Percentiles rank a stretch among this genome's conserved stretches.
Evolutionary conservation across 805 yeast species (phyloP).

Genomic region (Lachancea dasiensis): DNA sequence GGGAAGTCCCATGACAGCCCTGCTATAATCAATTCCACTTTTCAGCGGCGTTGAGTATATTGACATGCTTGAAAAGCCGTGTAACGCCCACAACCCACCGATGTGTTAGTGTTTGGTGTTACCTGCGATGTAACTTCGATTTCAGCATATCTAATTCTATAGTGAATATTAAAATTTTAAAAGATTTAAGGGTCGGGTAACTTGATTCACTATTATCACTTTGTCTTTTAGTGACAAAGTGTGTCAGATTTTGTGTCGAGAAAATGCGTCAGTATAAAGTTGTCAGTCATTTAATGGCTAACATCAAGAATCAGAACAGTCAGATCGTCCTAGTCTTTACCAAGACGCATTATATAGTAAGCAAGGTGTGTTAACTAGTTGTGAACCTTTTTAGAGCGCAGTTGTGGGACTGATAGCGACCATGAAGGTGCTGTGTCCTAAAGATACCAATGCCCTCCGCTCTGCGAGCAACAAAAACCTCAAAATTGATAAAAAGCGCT

Average conservation of each 20-base stretch:
- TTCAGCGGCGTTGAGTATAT: slow-evolving; percentile 34
- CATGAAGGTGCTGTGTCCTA: slow-evolving; percentile 6
- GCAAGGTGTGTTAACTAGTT: too few relatives aligned
- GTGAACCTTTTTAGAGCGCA: too few relatives aligned
- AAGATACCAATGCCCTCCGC: slow-evolving; percentile 6
- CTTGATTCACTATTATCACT: background rate
- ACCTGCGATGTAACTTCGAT: background rate
- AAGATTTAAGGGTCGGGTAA: background rate
- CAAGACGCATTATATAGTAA: too few relatives aligned
- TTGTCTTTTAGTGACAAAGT: background rate
- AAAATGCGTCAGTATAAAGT: slow-evolving; percentile 3
- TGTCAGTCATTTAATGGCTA: too few relatives aligned
- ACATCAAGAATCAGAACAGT: background rate
- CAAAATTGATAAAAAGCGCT: background rate
- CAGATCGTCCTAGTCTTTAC: too few relatives aligned
- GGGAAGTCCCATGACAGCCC: slow-evolving; percentile 16
- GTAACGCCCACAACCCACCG: background rate
- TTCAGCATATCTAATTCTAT: background rate
- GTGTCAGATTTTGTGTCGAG: background rate
- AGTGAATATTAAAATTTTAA: slow-evolving; percentile 2
- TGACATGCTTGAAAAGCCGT: slow-evolving; percentile 7
- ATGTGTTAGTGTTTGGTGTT: background rate
- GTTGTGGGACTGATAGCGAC: slow-evolving; percentile 1
- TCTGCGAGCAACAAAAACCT: slow-evolving; percentile 1
- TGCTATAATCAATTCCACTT: slow-evolving; percentile 27